A percentile compares a stretch with the other conserved stretches of the same genome.
Evolutionary conservation across 306 rosid genomes (phyloP).

Genomic region (Prunus armeniaca): DNA sequence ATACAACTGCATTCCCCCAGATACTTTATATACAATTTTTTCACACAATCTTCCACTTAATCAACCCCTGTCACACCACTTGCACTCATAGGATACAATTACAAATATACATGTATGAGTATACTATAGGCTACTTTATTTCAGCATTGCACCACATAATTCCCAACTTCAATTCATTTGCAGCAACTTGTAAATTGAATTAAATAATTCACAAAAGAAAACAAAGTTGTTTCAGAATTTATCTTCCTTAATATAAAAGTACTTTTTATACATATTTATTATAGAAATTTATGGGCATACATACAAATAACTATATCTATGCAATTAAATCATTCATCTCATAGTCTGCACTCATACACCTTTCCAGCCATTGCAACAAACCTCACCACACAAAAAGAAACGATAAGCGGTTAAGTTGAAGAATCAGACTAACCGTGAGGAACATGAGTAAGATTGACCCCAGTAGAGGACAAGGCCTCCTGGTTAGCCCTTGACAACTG

Average conservation of each 20-base stretch:
- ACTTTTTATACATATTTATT: background rate
- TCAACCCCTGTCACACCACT: background rate
- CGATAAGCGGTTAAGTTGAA: background rate
- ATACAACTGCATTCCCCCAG: background rate
- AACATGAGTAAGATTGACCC: slow-evolving; percentile 65
- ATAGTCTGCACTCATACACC: background rate
- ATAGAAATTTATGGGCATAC: background rate
- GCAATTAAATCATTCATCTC: background rate
- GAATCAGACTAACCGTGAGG: slow-evolving; percentile 45
- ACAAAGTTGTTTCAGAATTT: background rate
- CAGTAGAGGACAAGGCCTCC: slow-evolving; percentile 69
- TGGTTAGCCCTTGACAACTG: slow-evolving; percentile 60
- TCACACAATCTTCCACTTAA: background rate
- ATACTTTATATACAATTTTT: background rate
- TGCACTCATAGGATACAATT: background rate
- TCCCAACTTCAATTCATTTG: background rate
- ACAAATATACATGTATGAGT: background rate
- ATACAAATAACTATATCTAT: background rate
- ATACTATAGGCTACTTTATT: background rate
- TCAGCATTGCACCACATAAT: background rate
- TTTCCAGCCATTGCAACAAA: background rate
- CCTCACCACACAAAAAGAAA: background rate
- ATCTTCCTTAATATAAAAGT: background rate
- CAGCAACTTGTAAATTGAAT: background rate
- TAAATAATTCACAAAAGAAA: background rate